A percentile compares a stretch with the other conserved stretches of the same genome.
Conservation (phyloP, 345 rosid genomes). For the Salix caprea region DNA sequence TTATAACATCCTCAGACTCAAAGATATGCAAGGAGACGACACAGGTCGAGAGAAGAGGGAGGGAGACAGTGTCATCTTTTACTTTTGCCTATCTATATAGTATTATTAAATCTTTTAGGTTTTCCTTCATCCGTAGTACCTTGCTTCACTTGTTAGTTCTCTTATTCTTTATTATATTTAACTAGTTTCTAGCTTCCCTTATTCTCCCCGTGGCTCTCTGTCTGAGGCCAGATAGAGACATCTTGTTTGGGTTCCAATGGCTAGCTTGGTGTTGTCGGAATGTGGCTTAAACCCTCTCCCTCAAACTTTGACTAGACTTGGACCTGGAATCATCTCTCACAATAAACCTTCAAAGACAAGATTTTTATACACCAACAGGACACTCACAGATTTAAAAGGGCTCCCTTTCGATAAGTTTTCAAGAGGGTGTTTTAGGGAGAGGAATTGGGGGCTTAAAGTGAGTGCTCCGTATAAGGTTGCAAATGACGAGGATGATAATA, state of each 20-base stretch:
- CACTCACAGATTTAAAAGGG: neutral
- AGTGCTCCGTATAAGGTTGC: conserved; percentile 14
- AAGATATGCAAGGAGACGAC: neutral
- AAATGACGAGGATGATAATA: conserved; percentile 2
- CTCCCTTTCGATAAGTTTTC: neutral
- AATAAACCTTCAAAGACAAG: conserved; percentile 18
- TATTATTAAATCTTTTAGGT: neutral
- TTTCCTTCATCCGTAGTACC: neutral
- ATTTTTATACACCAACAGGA: conserved; percentile 13
- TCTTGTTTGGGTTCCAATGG: conserved; percentile 48
- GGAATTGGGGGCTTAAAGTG: conserved; percentile 14
- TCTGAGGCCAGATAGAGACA: neutral
- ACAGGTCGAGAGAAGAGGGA: neutral
- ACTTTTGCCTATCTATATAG: neutral
- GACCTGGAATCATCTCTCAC: conserved; percentile 26
- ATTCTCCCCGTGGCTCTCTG: neutral
- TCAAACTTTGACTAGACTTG: conserved; percentile 34
- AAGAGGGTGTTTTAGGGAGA: conserved; percentile 3
- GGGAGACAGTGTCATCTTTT: neutral
- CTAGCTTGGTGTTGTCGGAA: conserved; percentile 61
- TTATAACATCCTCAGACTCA: neutral
- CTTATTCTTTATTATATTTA: neutral
- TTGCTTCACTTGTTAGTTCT: neutral
- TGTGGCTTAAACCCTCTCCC: conserved; percentile 77
- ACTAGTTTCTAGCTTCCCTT: neutral